Evolutionary conservation across 257 asterid genomes (phyloP), one percentile per base, ranked within the genome.

Genomic region (Jasminum sambac): DNA sequence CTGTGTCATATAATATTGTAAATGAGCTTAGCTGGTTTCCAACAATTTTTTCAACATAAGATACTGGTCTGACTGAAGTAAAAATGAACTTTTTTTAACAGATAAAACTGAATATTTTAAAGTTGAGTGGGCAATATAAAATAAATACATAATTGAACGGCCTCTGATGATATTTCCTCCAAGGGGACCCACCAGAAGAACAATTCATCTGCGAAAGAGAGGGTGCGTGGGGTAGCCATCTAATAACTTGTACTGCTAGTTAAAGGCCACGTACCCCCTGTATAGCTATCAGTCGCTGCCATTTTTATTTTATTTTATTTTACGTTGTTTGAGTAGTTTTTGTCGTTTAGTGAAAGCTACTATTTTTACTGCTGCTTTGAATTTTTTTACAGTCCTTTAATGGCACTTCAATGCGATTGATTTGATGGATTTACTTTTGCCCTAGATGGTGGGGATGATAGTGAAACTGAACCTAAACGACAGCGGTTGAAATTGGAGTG

Each of bases 191-290:
- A 48, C 46, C 8, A 40, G 44, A 16, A 8, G 61, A 37, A 44
- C 65, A 63, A 4, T 36, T 61, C 36, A 63, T 48, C 75, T 36
- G 73, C 66, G 75, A 26, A 58, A 67, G 74, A 23, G 83, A 76
- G 72, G 83, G 66, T 64, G 74, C 1, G 36, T 70, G 67, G 77
- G 68, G 69, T 73, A 52, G 74, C 66, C 50, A 57, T 57, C 58
- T 60, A 65, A 39, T 78, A 70, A 80, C 78, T 55, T 82, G 83
- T 69, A 42, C 74, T 81, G 88, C 91, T 84, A 52, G 70, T 75
- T 83, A 66, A 80, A 73, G 73, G 95, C 87, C 96, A 88, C 95
- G 95, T 90, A 80, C 66, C 74, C 74, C 82, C 55, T 71, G 11
- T 17, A 57, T 69, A 76, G 79, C 83, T 74, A 71, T 76, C 80